phyloP scores from a whole-genome alignment of 371 early-diverging fungal species.

The Mucor plumbeus region DNA sequence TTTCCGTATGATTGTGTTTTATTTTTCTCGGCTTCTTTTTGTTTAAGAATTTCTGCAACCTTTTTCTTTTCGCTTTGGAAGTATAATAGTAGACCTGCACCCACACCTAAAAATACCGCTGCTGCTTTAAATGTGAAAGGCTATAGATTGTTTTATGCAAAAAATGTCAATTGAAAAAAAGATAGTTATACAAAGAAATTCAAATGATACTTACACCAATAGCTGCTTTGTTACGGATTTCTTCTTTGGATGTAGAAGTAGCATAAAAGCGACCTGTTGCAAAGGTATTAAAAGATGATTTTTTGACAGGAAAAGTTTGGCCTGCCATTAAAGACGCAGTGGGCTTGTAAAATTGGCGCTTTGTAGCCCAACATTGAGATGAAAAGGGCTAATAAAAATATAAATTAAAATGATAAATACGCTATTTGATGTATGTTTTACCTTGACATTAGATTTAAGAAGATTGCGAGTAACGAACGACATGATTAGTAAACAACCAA shows the following conservation, averaged over 20 bases:
- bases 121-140: conserved; percentile 55
- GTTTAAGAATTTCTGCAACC: conserved; percentile 52
- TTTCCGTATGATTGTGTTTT: conserved; percentile 63
- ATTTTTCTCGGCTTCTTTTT: conserved; percentile 41
- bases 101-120: conserved; percentile 63
- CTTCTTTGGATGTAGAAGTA: conserved; percentile 15
- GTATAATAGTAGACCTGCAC: conserved; percentile 64
- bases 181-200: neutral
- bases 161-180: neutral
- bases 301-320: neutral
- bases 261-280: conserved; percentile 13
- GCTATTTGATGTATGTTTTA: neutral
- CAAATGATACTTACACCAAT: conserved; percentile 24
- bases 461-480: conserved; percentile 13
- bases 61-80: conserved; percentile 70
- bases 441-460: neutral
- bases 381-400: neutral
- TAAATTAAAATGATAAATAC: too few species aligned
- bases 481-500: conserved; percentile 6
- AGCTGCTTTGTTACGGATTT: conserved; percentile 26
- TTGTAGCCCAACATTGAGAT: neutral
- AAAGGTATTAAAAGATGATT: neutral
- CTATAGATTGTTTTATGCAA: conserved; percentile 22
- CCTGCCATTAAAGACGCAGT: neutral
- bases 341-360: conserved; percentile 4